Conservation (phyloP, 495 filamentous ascomycete species). For the Sporormia fimetaria region DNA sequence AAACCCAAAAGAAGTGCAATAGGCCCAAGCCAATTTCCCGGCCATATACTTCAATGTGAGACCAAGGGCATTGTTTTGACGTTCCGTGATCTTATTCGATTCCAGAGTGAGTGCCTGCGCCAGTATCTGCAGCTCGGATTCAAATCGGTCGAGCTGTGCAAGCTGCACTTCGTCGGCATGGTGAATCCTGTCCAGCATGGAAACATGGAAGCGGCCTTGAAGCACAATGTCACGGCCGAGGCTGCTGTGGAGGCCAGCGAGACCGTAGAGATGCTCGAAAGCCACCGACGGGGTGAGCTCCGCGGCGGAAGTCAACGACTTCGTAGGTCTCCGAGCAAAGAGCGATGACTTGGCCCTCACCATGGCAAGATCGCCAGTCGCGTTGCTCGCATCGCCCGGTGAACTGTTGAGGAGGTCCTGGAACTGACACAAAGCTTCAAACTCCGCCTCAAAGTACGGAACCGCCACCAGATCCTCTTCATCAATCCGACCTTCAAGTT, state of each 20-base stretch:
- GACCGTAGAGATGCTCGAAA: constrained; percentile 4
- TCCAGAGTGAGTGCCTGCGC: constrained; percentile 32
- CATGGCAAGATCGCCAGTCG: not conserved
- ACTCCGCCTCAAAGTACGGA: constrained; percentile 47
- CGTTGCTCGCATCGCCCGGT: constrained; percentile 1
- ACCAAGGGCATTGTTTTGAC: constrained; percentile 17
- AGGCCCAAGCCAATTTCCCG: constrained; percentile 7
- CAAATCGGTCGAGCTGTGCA: constrained; percentile 50
- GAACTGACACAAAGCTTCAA: constrained; percentile 57
- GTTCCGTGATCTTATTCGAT: constrained; percentile 22
- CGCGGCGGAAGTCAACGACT: not conserved
- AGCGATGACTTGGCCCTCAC: constrained; percentile 11
- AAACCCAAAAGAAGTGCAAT: too few species aligned
- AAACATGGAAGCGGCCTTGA: constrained; percentile 43
- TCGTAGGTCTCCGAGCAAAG: constrained; percentile 17
- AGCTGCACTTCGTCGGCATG: constrained; percentile 44
- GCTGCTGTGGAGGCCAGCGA: constrained; percentile 3
- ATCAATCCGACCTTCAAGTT: constrained; percentile 13
- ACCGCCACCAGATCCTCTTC: constrained; percentile 8
- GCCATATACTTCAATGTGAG: not conserved
- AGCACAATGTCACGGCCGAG: constrained; percentile 33
- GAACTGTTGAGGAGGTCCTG: constrained; percentile 16
- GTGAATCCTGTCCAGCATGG: constrained; percentile 43
- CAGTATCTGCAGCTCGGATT: constrained; percentile 52
- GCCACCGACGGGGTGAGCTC: not conserved